Percentiles rank a stretch among this genome's conserved stretches.
Conservation (phyloP, 164 flowering plant species). For the Echeveria elegans region DNA sequence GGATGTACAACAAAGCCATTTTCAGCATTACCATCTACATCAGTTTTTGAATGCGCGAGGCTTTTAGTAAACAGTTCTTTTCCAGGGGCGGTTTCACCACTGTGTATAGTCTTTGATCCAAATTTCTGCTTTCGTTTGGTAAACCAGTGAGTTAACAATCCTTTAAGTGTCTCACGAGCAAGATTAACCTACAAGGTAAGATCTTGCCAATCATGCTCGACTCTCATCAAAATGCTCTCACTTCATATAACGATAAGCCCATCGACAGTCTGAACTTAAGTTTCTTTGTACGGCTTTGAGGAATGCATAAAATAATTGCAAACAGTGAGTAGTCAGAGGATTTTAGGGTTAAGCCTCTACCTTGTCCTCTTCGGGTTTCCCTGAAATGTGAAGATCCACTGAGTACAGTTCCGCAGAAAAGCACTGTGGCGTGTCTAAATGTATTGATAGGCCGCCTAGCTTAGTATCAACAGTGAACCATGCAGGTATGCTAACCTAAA, state of each 20-base stretch:
- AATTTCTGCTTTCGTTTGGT: conserved; percentile 56
- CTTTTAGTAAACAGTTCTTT: conserved; percentile 46
- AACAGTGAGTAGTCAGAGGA: background rate
- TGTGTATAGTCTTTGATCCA: conserved; percentile 54
- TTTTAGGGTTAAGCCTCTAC: conserved; percentile 18
- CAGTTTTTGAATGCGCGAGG: conserved; percentile 53
- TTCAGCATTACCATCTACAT: conserved; percentile 62
- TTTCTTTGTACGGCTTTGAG: too few species aligned
- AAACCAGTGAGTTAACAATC: conserved; percentile 74
- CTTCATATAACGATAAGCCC: background rate
- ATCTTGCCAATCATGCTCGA: background rate
- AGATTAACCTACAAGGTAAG: conserved; percentile 61
- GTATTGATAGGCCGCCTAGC: conserved; percentile 88
- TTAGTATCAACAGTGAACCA: conserved; percentile 92
- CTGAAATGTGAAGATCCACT: conserved; percentile 67
- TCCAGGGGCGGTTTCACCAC: conserved; percentile 60
- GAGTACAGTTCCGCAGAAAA: conserved; percentile 98
- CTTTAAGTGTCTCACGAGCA: conserved; percentile 92
- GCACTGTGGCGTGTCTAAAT: conserved; percentile 96
- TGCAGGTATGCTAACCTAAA: conserved; percentile 67
- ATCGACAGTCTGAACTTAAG: too few species aligned
- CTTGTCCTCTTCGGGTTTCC: conserved; percentile 93
- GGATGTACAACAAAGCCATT: conserved; percentile 71
- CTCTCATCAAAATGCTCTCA: background rate
- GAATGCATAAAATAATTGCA: background rate